phyloP scores from a whole-genome alignment of 768 basidiomycete species.

The Peribolospora kevripleyi region DNA sequence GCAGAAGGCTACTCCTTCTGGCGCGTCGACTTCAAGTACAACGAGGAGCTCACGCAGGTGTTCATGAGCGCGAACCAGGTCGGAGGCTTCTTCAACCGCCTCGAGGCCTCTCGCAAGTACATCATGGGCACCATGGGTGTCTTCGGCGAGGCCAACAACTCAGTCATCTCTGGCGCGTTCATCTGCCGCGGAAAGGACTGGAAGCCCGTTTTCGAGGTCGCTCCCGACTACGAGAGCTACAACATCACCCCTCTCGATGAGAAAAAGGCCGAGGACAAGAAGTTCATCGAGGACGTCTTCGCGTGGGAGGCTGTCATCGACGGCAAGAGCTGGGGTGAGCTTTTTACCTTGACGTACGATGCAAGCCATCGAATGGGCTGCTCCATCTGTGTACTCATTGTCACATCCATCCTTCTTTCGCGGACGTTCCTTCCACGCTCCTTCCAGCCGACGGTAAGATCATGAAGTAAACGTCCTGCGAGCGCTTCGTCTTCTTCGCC shows the following conservation, averaged over 20 bases:
- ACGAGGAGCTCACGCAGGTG: constrained; percentile 60
- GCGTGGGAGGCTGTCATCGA: constrained; percentile 81
- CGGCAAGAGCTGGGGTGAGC: constrained; percentile 67
- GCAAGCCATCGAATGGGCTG: no score
- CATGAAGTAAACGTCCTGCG: constrained; percentile 15
- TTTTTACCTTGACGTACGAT: no score
- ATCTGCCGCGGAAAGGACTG: constrained; percentile 59
- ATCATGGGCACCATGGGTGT: constrained; percentile 84
- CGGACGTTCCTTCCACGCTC: not conserved
- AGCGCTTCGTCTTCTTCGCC: no score
- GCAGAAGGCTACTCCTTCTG: not conserved
- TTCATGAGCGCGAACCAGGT: constrained; percentile 94
- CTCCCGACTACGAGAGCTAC: constrained; percentile 85
- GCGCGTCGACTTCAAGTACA: constrained; percentile 93
- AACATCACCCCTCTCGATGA: constrained; percentile 46
- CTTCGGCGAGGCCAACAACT: constrained; percentile 53
- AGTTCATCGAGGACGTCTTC: constrained; percentile 73
- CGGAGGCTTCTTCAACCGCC: constrained; percentile 83
- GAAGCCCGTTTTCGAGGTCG: constrained; percentile 44
- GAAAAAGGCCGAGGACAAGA: constrained; percentile 45
- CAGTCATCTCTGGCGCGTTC: constrained; percentile 53
- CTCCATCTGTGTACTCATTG: no score
- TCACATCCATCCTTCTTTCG: not conserved
- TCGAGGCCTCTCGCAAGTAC: constrained; percentile 92
- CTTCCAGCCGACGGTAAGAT: constrained; percentile 17